Evolutionary conservation across 208 protist species (phyloP).

Genomic region (Acanthamoeba lenticulata): DNA sequence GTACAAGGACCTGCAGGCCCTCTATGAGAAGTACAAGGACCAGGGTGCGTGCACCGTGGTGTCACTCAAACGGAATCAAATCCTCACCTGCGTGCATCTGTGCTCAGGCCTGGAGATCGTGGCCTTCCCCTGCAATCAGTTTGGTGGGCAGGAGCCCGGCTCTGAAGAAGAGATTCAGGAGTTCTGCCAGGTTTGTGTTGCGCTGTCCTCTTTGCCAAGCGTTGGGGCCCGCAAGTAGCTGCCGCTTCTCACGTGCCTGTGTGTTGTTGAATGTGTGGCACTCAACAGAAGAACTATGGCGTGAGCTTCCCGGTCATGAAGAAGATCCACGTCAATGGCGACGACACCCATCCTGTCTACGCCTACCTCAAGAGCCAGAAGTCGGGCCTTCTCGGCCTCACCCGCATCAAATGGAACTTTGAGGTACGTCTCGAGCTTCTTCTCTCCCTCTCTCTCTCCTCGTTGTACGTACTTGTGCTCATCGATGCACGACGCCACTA

Average conservation of each 20-base stretch:
- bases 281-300: constrained; percentile 44
- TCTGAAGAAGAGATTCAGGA: constrained; percentile 58
- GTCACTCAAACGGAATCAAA: background rate
- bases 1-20: constrained; percentile 62
- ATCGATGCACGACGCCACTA: background rate
- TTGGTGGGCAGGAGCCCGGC: constrained; percentile 66
- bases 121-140: constrained; percentile 60
- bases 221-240: background rate
- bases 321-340: constrained; percentile 71
- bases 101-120: background rate
- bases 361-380: constrained; percentile 38
- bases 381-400: constrained; percentile 43
- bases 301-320: constrained; percentile 66
- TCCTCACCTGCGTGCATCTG: background rate
- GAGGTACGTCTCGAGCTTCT: constrained; percentile 3
- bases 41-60: background rate
- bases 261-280: background rate
- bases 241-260: background rate
- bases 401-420: constrained; percentile 75
- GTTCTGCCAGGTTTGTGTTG: constrained; percentile 56
- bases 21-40: constrained; percentile 69
- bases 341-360: constrained; percentile 42
- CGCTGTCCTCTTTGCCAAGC: background rate
- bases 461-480: background rate
- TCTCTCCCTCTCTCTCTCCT: background rate